A percentile compares a stretch with the other conserved stretches of the same genome.
Conservation (phyloP, 2,329 filamentous ascomycete genomes). For the Elsinoe fawcettii region DNA sequence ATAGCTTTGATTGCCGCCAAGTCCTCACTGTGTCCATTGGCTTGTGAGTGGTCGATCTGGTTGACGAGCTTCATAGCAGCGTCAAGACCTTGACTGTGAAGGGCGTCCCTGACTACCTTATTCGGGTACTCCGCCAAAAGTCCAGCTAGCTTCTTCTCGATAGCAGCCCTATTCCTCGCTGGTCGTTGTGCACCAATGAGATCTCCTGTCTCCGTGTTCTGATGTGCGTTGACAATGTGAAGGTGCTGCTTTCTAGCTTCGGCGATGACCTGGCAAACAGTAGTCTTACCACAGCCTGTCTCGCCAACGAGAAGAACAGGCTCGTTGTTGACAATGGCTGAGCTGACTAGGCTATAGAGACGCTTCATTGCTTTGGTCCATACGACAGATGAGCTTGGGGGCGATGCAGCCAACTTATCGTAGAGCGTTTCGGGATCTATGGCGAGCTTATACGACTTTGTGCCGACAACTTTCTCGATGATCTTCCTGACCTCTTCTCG, state of each 20-base stretch:
- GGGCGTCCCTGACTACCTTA: slow-evolving; percentile 21
- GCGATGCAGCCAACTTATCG: slow-evolving; percentile 33
- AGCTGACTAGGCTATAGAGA: slow-evolving; percentile 79
- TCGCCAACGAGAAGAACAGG: slow-evolving; percentile 92
- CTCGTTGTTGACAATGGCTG: slow-evolving; percentile 82
- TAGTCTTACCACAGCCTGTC: slow-evolving; percentile 96
- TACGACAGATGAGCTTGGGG: slow-evolving; percentile 59
- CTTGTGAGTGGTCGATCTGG: slow-evolving; percentile 12
- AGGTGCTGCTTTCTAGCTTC: slow-evolving; percentile 69
- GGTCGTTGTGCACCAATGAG: slow-evolving; percentile 92
- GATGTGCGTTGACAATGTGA: slow-evolving; percentile 91
- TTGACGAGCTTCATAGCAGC: slow-evolving; percentile 42
- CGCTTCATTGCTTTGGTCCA: slow-evolving; percentile 95
- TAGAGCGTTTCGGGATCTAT: slow-evolving; percentile 72
- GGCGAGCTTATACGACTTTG: slow-evolving; percentile 50
- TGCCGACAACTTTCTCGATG: slow-evolving; percentile 80
- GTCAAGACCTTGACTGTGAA: slow-evolving; percentile 23
- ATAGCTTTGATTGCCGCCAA: slow-evolving; percentile 35
- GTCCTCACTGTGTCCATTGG: slow-evolving; percentile 17
- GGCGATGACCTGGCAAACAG: slow-evolving; percentile 85
- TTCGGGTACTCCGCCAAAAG: slow-evolving; percentile 34
- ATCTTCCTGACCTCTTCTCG: slow-evolving; percentile 74
- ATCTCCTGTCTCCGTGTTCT: slow-evolving; percentile 96
- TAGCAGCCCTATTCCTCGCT: slow-evolving; percentile 71
- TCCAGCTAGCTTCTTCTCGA: slow-evolving; percentile 60